Base-by-base conservation (phyloP, 768 basidiomycete genomes). In the Tulasnella calospora region DNA sequence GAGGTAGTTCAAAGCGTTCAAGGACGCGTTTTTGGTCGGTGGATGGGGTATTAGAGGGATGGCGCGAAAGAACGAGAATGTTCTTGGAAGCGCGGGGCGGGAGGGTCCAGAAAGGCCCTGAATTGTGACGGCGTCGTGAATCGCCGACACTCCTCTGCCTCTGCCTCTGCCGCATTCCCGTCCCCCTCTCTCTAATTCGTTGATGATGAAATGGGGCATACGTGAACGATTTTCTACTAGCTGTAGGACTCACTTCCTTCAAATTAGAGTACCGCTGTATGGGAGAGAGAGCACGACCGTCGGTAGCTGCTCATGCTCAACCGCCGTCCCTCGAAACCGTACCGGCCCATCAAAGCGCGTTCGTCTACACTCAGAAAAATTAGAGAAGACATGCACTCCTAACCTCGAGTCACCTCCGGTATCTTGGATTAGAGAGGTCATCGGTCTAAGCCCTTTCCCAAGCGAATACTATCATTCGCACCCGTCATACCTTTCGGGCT, bases 61-160 rank as follows among this genome's bases (percentile, higher is more conserved):
- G 27, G 30, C 61, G 61, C 33, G 61, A 67, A 67, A 67, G 61
- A 67, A 67, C 61, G 61, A 67, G 61, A 67, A 67, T 67, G 61
- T 67, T 67, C 61, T 67, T 67, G 61, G 61, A 67, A 13, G 61
- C 61, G 61, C 61, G 61, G 30, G 61, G 61, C 30, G 30, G 61
- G 61, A 35, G 33, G 61, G 27, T 23, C 57, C 57, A n/a, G 21
- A 61, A 23, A 23, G 61, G 10, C 61, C 61, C 61, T 67, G 61
- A 35, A 67, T 67, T 67, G 61, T 67, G 61, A 67, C 61, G 30
- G 30, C 61, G 61, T 67, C 61, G 61, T 35, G 33, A 27, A 27
- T 35, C 61, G 61, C 61, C 61, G 61, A 7, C 51, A 30, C 15
- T 13, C 30, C 61, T 44, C 12, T 2, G 2, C 30, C 61, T 67